Evolutionary conservation across 495 filamentous ascomycete genomes (phyloP).

Genomic region (Penicillium macrosclerotiorum): DNA sequence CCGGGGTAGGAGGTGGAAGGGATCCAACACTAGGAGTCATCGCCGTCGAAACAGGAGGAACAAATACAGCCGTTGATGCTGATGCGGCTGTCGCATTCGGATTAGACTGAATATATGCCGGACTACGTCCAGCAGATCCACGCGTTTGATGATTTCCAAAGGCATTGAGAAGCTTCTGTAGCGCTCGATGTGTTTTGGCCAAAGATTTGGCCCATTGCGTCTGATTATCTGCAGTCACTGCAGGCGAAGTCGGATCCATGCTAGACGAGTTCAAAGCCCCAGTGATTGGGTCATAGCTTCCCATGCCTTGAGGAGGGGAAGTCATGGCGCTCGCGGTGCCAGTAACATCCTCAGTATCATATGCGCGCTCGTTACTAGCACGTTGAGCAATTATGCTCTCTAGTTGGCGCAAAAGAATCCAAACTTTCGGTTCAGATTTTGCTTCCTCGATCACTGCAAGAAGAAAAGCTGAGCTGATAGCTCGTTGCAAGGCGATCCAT

Average conservation of each 20-base stretch:
- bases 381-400: conserved; percentile 46
- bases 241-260: conserved; percentile 28
- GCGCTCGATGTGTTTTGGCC: conserved; percentile 44
- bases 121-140: conserved; percentile 3
- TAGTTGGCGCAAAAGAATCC: conserved; percentile 38
- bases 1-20: conserved; percentile 45
- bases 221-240: conserved; percentile 32
- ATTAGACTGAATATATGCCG: conserved; percentile 14
- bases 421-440: conserved; percentile 38
- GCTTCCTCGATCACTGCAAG: conserved; percentile 46
- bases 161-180: conserved; percentile 45
- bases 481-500: conserved; percentile 48
- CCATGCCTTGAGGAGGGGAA: conserved; percentile 17
- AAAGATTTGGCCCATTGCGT: conserved; percentile 49
- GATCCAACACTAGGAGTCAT: conserved; percentile 41
- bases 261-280: conserved; percentile 28
- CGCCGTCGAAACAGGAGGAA: conserved; percentile 19
- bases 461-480: conserved; percentile 48
- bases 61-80: conserved; percentile 13
- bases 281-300: conserved; percentile 31
- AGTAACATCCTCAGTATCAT: conserved; percentile 18
- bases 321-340: conserved; percentile 16
- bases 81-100: conserved; percentile 2
- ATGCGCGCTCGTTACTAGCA: conserved; percentile 35
- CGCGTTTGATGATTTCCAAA: conserved; percentile 29